Percentiles rank a stretch among this genome's conserved stretches.
phyloP scores from a whole-genome alignment of 345 rosid species.

The Rhodamnia argentea region DNA sequence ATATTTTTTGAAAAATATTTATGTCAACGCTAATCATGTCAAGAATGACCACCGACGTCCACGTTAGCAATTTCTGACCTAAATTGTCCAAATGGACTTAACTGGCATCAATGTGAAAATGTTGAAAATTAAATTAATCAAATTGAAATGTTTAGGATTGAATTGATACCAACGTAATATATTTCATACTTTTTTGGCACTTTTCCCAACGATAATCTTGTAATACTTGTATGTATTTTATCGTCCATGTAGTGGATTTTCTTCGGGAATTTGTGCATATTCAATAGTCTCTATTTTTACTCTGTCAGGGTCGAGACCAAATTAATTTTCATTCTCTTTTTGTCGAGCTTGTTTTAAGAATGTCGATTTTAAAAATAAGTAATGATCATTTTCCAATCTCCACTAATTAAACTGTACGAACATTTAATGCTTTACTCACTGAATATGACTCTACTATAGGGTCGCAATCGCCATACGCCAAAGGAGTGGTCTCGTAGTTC shows the following conservation, averaged over 20 bases:
- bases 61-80: too few species aligned
- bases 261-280: background rate
- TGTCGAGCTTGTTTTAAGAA: background rate
- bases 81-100: too few species aligned
- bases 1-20: too few species aligned
- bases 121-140: too few species aligned
- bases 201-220: too few species aligned
- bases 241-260: background rate
- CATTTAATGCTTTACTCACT: too few species aligned
- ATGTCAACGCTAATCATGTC: too few species aligned
- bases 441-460: too few species aligned
- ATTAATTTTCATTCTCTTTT: background rate
- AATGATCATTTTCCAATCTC: background rate
- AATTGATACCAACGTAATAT: too few species aligned
- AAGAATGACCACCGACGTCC: rapidly evolving
- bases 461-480: background rate
- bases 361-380: background rate
- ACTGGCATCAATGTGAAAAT: too few species aligned
- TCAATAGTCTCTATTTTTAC: background rate
- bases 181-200: too few species aligned
- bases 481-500: background rate
- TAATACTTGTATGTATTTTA: background rate
- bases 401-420: background rate
- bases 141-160: too few species aligned
- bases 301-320: background rate